phyloP scores from a whole-genome alignment of 306 rosid species.

The Vigna mungo region DNA sequence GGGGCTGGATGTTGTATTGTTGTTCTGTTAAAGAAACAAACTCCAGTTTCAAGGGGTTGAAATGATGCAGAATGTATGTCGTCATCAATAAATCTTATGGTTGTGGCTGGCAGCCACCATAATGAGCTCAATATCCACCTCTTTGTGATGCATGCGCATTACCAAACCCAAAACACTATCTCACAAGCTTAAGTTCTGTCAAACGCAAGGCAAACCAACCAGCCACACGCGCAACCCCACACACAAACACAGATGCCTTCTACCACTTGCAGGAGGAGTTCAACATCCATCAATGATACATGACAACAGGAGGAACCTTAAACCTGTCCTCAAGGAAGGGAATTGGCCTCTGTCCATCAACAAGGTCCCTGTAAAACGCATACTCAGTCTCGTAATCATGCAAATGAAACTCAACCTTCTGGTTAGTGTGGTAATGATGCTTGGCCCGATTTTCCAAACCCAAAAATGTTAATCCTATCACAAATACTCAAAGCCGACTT shows the following conservation, averaged over 20 bases:
- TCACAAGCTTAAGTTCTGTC: conserved; percentile 40
- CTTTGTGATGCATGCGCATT: conserved; percentile 69
- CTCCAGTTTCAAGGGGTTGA: conserved; percentile 53
- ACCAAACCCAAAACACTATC: conserved; percentile 78
- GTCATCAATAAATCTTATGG: conserved; percentile 80
- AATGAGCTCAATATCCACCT: conserved; percentile 69
- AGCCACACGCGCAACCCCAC: neutral
- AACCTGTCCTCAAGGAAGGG: conserved; percentile 77
- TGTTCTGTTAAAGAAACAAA: conserved; percentile 42
- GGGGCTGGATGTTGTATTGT: conserved; percentile 46
- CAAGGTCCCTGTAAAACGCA: conserved; percentile 76
- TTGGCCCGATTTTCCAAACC: conserved; percentile 95
- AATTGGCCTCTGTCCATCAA: conserved; percentile 58
- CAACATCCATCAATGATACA: conserved; percentile 63
- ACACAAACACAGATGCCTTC: conserved; percentile 10
- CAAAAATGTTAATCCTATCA: conserved; percentile 80
- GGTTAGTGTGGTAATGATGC: conserved; percentile 95
- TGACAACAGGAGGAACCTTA: conserved; percentile 78
- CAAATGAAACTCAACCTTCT: conserved; percentile 84
- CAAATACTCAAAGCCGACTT: conserved; percentile 75
- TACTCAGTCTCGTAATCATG: conserved; percentile 97
- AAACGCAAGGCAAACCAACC: conserved; percentile 46
- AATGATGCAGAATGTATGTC: conserved; percentile 74
- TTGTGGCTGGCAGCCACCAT: conserved; percentile 81
- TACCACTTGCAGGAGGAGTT: conserved; percentile 21